These are phyloP conservation scores for Glycyrrhiza uralensis DNA, from an alignment of 306 rosid genomes.

Conservation along the genomic window DNA sequence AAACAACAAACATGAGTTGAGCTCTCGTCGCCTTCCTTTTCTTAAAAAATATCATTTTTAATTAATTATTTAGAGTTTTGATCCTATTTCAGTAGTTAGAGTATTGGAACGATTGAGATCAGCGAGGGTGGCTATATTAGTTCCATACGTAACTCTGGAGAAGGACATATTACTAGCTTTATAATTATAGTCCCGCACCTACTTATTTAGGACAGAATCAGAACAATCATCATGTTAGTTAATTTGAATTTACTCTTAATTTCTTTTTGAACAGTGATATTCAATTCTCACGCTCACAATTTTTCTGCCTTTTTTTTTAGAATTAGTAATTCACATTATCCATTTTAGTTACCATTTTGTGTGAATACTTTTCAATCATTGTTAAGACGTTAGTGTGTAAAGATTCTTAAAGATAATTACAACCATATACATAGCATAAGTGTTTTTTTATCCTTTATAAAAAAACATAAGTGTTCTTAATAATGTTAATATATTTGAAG, in stretches of 20 bases:
- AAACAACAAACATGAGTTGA: too few relatives aligned
- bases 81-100: too few relatives aligned
- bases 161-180: not conserved
- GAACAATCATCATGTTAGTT: not conserved
- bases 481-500: too few relatives aligned
- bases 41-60: too few relatives aligned
- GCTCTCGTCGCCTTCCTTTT: too few relatives aligned
- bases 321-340: not conserved
- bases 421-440: too few relatives aligned
- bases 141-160: too few relatives aligned
- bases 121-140: too few relatives aligned
- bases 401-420: not conserved
- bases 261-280: not conserved
- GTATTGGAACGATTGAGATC: too few relatives aligned
- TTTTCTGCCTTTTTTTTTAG: not conserved
- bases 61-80: too few relatives aligned
- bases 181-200: not conserved
- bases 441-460: too few relatives aligned
- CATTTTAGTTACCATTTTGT: not conserved
- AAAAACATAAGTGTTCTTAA: too few relatives aligned
- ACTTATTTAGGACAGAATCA: not conserved
- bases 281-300: not conserved
- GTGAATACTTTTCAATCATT: not conserved
- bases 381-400: not conserved
- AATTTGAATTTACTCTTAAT: not conserved